phyloP scores from a whole-genome alignment of 805 yeast genomes.

The Torulaspora microellipsoides region DNA sequence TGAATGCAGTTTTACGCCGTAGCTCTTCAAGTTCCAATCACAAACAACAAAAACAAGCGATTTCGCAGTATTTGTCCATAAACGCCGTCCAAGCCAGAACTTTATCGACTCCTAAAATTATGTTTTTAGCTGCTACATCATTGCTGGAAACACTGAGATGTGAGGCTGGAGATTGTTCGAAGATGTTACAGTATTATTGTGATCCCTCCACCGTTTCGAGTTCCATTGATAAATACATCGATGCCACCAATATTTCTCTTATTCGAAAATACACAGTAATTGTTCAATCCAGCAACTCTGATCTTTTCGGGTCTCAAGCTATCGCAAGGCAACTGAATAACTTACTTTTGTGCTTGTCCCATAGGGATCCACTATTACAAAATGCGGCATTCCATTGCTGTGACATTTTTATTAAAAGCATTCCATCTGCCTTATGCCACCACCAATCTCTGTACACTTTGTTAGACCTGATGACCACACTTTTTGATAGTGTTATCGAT shows the following conservation, averaged over 20 bases:
- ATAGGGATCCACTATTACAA: constrained; percentile 69
- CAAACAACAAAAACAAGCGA: constrained; percentile 63
- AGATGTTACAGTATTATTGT: constrained; percentile 70
- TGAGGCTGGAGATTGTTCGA: constrained; percentile 74
- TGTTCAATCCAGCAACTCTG: constrained; percentile 49
- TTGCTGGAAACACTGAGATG: constrained; percentile 77
- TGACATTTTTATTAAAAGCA: constrained; percentile 54
- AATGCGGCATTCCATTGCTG: constrained; percentile 76
- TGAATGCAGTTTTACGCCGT: constrained; percentile 84
- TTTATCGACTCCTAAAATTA: constrained; percentile 68
- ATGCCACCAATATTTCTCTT: constrained; percentile 56
- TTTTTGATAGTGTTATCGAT: constrained; percentile 77
- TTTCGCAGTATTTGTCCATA: constrained; percentile 36
- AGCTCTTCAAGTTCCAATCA: constrained; percentile 82
- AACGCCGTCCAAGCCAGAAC: constrained; percentile 50
- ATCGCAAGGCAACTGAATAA: constrained; percentile 66
- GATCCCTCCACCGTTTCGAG: constrained; percentile 76
- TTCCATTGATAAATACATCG: constrained; percentile 65
- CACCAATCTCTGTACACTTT: constrained; percentile 67
- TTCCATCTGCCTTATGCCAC: constrained; percentile 80
- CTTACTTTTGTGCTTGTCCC: constrained; percentile 68
- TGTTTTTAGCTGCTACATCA: constrained; percentile 81
- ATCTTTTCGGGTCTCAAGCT: constrained; percentile 51
- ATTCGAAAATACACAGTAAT: constrained; percentile 51
- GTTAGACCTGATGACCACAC: constrained; percentile 70